Conservation (phyloP, 2,329 filamentous ascomycete species). For the Penicillium sp. region DNA sequence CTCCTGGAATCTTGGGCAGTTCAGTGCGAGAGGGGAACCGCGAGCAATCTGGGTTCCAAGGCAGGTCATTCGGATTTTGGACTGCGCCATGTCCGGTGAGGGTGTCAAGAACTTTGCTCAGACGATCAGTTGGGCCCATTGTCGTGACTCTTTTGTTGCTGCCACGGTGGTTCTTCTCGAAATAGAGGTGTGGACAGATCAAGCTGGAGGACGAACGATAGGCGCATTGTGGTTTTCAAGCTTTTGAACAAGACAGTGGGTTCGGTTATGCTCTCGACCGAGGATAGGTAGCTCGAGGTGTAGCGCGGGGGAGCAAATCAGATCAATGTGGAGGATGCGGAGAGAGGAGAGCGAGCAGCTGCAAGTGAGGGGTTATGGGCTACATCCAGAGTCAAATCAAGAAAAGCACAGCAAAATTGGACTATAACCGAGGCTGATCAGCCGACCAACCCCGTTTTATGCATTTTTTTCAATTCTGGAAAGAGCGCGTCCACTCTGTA, state of each 20-base stretch:
- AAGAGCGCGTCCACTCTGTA: constrained; percentile 11
- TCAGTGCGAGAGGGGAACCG: constrained; percentile 60
- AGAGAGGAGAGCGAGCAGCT: background rate
- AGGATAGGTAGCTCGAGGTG: background rate
- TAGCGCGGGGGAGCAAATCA: background rate
- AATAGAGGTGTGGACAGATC: background rate
- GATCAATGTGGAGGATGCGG: background rate
- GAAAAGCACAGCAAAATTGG: background rate
- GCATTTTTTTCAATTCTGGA: constrained; percentile 13
- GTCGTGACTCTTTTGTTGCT: background rate
- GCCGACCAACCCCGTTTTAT: constrained; percentile 15
- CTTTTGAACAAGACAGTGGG: background rate
- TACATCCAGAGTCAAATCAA: background rate
- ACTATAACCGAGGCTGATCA: constrained; percentile 4
- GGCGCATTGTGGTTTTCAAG: constrained; percentile 8
- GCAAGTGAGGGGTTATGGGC: background rate
- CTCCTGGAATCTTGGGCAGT: constrained; percentile 56
- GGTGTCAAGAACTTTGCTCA: background rate
- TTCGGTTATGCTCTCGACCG: background rate
- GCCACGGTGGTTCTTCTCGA: background rate
- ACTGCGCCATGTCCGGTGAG: constrained; percentile 20
- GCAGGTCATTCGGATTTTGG: constrained; percentile 43
- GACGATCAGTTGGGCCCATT: constrained; percentile 8
- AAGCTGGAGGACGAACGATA: background rate
- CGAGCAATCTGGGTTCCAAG: constrained; percentile 59